Conservation (phyloP, 2,329 filamentous ascomycete genomes). For the Xylariales sp. region DNA sequence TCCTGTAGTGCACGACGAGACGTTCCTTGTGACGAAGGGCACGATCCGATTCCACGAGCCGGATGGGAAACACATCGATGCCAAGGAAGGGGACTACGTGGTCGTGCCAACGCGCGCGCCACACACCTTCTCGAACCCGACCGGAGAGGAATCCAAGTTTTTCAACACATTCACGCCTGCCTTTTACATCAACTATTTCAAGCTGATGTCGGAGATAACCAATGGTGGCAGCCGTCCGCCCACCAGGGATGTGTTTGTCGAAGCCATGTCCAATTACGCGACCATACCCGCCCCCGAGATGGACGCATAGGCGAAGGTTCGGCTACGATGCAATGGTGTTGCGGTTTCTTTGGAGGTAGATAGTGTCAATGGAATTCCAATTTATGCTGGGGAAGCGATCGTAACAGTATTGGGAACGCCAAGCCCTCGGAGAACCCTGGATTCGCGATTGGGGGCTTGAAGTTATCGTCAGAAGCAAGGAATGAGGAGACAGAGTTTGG, state of each 20-base stretch:
- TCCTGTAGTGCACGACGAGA: conserved; percentile 60
- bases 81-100: conserved; percentile 64
- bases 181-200: conserved; percentile 69
- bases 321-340: not conserved
- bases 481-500: not conserved
- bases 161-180: conserved; percentile 68
- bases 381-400: not conserved
- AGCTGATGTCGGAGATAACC: conserved; percentile 59
- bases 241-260: conserved; percentile 60
- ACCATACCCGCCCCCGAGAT: conserved; percentile 52
- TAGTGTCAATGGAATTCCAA: not conserved
- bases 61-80: conserved; percentile 56
- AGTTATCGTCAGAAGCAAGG: not conserved
- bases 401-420: not conserved
- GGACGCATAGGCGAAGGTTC: not conserved
- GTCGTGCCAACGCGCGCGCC: conserved; percentile 65
- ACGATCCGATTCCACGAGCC: conserved; percentile 63
- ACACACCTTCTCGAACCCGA: conserved; percentile 67
- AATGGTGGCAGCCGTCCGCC: conserved; percentile 57
- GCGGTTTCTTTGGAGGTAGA: not conserved
- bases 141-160: conserved; percentile 63
- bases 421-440: not conserved
- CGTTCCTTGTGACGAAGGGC: conserved; percentile 65
- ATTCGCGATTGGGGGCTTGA: too few relatives aligned
- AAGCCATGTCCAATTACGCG: conserved; percentile 62